phyloP scores from a whole-genome alignment of 768 basidiomycete species.

The Flagelloscypha sp. region DNA sequence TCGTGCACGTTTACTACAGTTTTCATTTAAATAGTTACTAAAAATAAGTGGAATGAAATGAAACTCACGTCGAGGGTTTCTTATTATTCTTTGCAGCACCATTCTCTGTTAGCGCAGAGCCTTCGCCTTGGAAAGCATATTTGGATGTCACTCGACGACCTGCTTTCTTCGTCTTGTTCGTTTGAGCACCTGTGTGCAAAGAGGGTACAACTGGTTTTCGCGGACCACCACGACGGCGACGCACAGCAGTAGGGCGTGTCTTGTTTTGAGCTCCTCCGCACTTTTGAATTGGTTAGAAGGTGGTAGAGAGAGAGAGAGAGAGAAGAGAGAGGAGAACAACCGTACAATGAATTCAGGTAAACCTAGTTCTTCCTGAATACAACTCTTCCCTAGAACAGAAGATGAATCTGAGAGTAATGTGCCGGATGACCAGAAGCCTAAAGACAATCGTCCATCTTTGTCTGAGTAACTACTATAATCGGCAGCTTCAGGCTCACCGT shows the following conservation, averaged over 20 bases:
- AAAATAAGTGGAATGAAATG: background rate
- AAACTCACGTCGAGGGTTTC: slow-evolving; percentile 52
- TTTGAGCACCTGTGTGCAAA: slow-evolving; percentile 50
- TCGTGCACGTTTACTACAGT: slow-evolving; percentile 61
- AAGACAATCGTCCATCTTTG: slow-evolving; percentile 1
- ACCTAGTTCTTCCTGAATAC: slow-evolving; percentile 42
- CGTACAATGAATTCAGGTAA: slow-evolving; percentile 73
- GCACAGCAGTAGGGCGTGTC: slow-evolving; percentile 42
- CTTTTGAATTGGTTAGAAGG: slow-evolving; percentile 23
- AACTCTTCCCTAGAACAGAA: slow-evolving; percentile 41
- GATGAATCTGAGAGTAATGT: slow-evolving; percentile 60
- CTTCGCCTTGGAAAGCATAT: slow-evolving; percentile 50
- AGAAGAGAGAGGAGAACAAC: background rate
- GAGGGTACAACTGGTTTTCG: slow-evolving; percentile 41
- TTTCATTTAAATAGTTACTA: slow-evolving; percentile 1
- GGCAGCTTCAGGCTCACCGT: slow-evolving; percentile 39
- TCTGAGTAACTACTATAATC: background rate
- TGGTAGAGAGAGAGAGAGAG: background rate
- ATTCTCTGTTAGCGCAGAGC: slow-evolving; percentile 41
- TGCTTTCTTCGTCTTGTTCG: slow-evolving; percentile 60
- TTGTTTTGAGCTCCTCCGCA: slow-evolving; percentile 75
- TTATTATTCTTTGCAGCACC: slow-evolving; percentile 37
- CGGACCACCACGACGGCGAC: slow-evolving; percentile 31
- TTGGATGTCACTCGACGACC: slow-evolving; percentile 60
- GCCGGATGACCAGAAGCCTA: slow-evolving; percentile 81